Percentiles rank a stretch among this genome's conserved stretches.
Evolutionary conservation across 768 basidiomycete genomes (phyloP).

Genomic region (Trametes punicea): DNA sequence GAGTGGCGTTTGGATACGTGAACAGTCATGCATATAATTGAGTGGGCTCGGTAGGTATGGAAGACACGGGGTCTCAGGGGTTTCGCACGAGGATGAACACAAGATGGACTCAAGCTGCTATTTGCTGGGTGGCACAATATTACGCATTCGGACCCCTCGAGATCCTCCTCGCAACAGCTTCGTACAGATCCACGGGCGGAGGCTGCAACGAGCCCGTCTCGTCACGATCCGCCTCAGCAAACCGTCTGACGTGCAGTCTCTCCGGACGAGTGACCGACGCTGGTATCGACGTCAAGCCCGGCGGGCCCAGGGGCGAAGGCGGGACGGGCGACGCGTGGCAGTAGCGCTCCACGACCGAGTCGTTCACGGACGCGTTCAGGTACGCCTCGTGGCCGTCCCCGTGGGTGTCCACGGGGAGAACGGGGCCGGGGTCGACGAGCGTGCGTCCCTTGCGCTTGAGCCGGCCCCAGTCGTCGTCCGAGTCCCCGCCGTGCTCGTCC

Average conservation of each 20-base stretch:
- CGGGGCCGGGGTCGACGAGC: constrained; percentile 4
- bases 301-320: constrained; percentile 4
- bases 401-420: too few relatives aligned
- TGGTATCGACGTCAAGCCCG: neutral
- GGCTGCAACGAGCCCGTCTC: constrained; percentile 7
- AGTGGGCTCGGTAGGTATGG: too few relatives aligned
- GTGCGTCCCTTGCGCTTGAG: constrained; percentile 1
- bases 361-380: constrained; percentile 19
- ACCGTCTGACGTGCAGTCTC: constrained; percentile 19
- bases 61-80: too few relatives aligned
- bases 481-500: neutral
- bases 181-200: constrained; percentile 11
- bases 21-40: too few relatives aligned
- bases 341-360: constrained; percentile 25
- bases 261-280: constrained; percentile 14
- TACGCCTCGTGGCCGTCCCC: neutral
- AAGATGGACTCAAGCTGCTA: neutral
- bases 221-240: constrained; percentile 3
- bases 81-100: too few relatives aligned
- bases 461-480: neutral
- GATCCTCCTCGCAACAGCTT: constrained; percentile 7
- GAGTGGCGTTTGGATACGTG: too few relatives aligned
- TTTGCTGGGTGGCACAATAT: too few relatives aligned
- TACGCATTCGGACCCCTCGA: neutral
- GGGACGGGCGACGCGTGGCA: constrained; percentile 25